Evolutionary conservation across 257 asterid species (phyloP), one percentile per base, ranked within the genome.

Genomic region (Catharanthus roseus): DNA sequence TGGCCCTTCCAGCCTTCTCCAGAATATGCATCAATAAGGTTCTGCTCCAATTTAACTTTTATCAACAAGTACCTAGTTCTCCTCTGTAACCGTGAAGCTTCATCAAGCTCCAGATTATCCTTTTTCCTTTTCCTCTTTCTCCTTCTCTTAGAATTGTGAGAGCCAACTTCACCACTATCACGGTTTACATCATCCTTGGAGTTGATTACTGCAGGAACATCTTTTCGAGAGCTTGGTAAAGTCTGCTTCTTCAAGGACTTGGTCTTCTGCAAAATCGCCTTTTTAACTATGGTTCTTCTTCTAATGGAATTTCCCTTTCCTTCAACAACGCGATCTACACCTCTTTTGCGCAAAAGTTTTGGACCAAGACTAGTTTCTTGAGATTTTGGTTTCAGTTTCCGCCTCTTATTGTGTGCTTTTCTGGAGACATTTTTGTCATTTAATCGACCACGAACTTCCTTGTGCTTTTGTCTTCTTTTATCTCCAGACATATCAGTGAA

Each of bases 1-100:
- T 93, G 97, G 72, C 99, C 99, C 80, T 91, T 89, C 99, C 99
- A 93, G 69, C 99, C 99, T 82, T 93, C 97, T 38, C 91, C 73
- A 72, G 96, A 89, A 81, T 93, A 93, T 74, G 99, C 99, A 82
- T 93, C 99, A 75, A 93, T 83, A 49, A 93, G 91, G 78, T 93
- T 91, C 90, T 93, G 99, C 85, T 93, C 99, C 84, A 81, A 80
- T 85, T 91, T 93, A 82, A 91, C 82, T 84, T 91, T 93, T 58
- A 93, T 80, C 78, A 91, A 80, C 67, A 93, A 82, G 83, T 89
- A 89, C 79, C 90, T 83, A 44, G 97, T 88, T 89, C 97, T 86
- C 86, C 91, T 89, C 66, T 91, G 99, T 77, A 91, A 76, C 62
- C 93, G 88, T 31, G 88, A 85, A 74, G 96, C 95, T 75, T 93